Evolutionary conservation across 1,139 yeast species (phyloP), one percentile per base, ranked within the genome.

Genomic region (Geotrichum citri-aurantii): DNA sequence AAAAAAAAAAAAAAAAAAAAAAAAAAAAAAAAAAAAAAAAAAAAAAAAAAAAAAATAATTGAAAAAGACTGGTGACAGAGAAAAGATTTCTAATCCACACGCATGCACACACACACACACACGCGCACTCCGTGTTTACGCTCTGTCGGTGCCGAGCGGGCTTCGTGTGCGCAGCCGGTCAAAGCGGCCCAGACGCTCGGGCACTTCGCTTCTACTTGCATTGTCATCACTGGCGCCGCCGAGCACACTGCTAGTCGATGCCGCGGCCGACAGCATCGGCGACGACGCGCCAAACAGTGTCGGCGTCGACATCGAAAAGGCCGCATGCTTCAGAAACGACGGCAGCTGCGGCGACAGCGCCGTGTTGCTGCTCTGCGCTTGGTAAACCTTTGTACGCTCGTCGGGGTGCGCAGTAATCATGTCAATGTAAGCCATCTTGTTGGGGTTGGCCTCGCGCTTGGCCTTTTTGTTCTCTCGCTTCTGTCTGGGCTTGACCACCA

Each of bases 401-500:
- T 55, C 56, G n/a, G 52, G 48, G n/a, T 56, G 59, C 3, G 58
- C 46, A 12, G 55, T 44, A 47, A 56, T 56, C 58, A 56, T 53
- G 14, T 55, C 61, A 52, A 56, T 49, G 27, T 58, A 60, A 7
- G 61, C 54, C 27, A 46, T 44, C 37, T 54, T 58, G 33, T 57
- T 53, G 1, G 75, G 73, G 57, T 73, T 74, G 2, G 72, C 70
- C 47, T 65, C 71, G 14, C 77, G 67, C 59, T 71, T 71, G 8
- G 65, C 67, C 60, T 68, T 70, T 50, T 65, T 67, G 60, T 69
- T 68, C 51, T 67, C 69, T 1, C 75, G 66, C 56, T 76, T 76
- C 64, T 81, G 79, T 23, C 73, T 73, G 1, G 88, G 88, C 62
- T 84, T 82, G 10, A 86, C 87, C 11, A 85, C 81, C 52, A 85